A percentile compares a stretch with the other conserved stretches of the same genome.
Evolutionary conservation across 2,329 filamentous ascomycete species (phyloP).

Genomic region (Biscogniauxia mediterranea): DNA sequence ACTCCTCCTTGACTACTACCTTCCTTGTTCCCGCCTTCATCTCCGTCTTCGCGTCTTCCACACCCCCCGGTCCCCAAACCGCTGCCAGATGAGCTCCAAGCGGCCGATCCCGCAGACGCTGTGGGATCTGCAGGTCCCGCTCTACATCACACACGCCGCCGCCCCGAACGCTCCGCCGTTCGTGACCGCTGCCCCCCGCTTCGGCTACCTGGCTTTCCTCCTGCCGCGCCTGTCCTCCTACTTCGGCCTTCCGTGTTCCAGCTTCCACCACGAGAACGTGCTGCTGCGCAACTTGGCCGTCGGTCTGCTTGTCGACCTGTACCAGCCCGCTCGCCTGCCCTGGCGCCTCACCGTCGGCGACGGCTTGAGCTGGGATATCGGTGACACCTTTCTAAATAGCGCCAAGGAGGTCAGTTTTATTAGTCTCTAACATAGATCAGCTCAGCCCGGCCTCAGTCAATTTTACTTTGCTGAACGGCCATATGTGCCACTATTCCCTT

Average conservation of each 20-base stretch:
- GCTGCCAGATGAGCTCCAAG: constrained; percentile 7
- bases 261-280: constrained; percentile 51
- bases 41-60: neutral
- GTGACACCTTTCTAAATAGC: constrained; percentile 62
- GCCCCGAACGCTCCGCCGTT: constrained; percentile 50
- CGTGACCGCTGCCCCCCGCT: constrained; percentile 54
- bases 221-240: constrained; percentile 53
- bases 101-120: constrained; percentile 44
- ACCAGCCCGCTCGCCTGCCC: constrained; percentile 48
- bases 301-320: constrained; percentile 51
- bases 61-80: neutral
- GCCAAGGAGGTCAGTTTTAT: constrained; percentile 58
- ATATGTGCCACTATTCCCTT: neutral
- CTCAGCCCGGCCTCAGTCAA: too few relatives aligned
- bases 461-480: neutral
- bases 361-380: constrained; percentile 58
- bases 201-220: constrained; percentile 58
- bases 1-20: neutral
- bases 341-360: constrained; percentile 56
- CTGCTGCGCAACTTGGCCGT: constrained; percentile 34
- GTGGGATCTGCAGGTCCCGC: constrained; percentile 54
- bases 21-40: neutral
- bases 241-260: constrained; percentile 54
- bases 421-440: too few relatives aligned
- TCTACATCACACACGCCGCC: constrained; percentile 52